Conservation (phyloP, 257 asterid species). For the Lavandula angustifolia region DNA sequence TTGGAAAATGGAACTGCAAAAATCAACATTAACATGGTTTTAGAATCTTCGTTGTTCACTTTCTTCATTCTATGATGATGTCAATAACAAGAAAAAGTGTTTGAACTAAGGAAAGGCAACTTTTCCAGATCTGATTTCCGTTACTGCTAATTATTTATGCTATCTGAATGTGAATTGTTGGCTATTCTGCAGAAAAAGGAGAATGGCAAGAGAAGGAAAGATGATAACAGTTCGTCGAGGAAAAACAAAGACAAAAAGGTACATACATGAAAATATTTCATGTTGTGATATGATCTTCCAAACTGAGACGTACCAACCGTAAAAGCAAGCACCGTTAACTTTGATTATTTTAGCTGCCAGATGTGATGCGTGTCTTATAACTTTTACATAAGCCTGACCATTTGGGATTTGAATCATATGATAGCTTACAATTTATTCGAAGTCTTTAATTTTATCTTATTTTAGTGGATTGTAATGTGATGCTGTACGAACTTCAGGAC, state of each 20-base stretch:
- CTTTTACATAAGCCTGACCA: not conserved
- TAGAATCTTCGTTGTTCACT: slow-evolving; percentile 4
- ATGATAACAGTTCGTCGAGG: slow-evolving; percentile 60
- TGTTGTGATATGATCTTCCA: slow-evolving; percentile 30
- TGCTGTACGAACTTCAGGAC: slow-evolving; percentile 2
- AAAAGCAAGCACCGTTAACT: not conserved
- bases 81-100: slow-evolving; percentile 12
- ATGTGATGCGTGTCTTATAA: not conserved
- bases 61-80: slow-evolving; percentile 12
- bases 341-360: not conserved
- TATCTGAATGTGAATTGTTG: slow-evolving; percentile 23
- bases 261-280: slow-evolving; percentile 16
- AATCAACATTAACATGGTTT: not conserved
- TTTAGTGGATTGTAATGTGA: slow-evolving; percentile 20
- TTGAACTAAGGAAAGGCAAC: slow-evolving; percentile 16
- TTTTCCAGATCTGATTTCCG: slow-evolving; percentile 7
- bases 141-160: slow-evolving; percentile 30
- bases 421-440: not conserved
- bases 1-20: slow-evolving; percentile 15
- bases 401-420: too few species aligned
- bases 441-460: not conserved
- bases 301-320: slow-evolving; percentile 4
- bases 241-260: slow-evolving; percentile 89
- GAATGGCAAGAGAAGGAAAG: slow-evolving; percentile 90
- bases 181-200: slow-evolving; percentile 73